A percentile compares a stretch with the other conserved stretches of the same genome.
These are phyloP conservation scores for Rhynchospora tenuis DNA, from an alignment of 176 grass and related monocot genomes.

Conservation along the genomic window DNA sequence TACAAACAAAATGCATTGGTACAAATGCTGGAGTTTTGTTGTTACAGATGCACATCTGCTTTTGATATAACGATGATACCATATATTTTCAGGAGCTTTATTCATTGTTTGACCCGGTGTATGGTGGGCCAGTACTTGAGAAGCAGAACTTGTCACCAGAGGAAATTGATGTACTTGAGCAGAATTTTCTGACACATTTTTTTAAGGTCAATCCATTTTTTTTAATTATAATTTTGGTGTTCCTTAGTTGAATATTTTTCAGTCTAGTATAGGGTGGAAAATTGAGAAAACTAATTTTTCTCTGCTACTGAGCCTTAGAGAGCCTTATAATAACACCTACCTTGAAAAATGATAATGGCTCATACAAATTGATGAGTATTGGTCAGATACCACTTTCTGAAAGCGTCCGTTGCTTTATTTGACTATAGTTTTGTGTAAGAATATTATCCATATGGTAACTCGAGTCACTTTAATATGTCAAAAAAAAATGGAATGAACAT, in stretches of 20 bases:
- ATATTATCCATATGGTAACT: not conserved
- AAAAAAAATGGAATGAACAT: not conserved
- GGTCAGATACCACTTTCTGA: not conserved
- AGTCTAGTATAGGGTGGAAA: not conserved
- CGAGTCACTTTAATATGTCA: not conserved
- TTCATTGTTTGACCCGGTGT: constrained; percentile 83
- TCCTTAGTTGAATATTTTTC: not conserved
- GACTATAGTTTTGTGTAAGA: not conserved
- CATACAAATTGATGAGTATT: not conserved
- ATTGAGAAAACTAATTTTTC: not conserved
- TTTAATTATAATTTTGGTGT: not conserved
- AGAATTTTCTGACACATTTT: constrained; percentile 83
- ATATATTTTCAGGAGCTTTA: constrained; percentile 60
- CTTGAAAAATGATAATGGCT: not conserved
- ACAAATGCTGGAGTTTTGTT: not conserved
- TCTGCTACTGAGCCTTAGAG: not conserved
- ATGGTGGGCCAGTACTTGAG: constrained; percentile 65
- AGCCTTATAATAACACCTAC: not conserved
- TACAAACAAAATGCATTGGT: not conserved
- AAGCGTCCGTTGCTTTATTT: not conserved
- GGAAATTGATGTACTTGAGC: constrained; percentile 70
- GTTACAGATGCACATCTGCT: constrained; percentile 3
- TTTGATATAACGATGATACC: constrained; percentile 11
- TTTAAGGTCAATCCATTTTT: constrained; percentile 48
- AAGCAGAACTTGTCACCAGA: constrained; percentile 63